Evolutionary conservation across 805 yeast species (phyloP), one percentile per base, ranked within the genome.

Genomic region (Scheffersomyces spartinae): DNA sequence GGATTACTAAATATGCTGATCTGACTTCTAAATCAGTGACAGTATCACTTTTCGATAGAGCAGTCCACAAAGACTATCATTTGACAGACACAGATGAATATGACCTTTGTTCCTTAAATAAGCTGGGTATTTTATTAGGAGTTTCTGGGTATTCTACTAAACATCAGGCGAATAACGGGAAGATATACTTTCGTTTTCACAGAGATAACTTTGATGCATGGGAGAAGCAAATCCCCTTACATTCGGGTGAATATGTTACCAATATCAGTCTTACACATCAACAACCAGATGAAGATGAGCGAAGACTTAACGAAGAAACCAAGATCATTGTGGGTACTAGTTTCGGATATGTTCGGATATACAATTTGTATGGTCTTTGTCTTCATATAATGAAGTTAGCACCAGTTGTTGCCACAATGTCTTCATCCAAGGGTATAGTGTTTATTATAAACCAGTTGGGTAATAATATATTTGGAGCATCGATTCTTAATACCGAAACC

Each of bases 31-130:
- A 74, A 31, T 74, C 86, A 20, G 62, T 88, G n/a, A 86, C 95
- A 0, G 83, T 86, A 2, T 71, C 83, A 9, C 88, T 91, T 43
- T 84, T 83, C 42, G 96, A 88, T 45, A 61, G 78, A 27, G 72
- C 83, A 0, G 42, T 64, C 8, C 78, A 76, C 43, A 70, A 74
- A 30, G 95, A 84, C 40, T 83, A 83, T 41, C 88, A 84, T 50
- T 86, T 88, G 52, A 76, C 74, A 24, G 97, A 88, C 49, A 49
- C 69, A 23, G 62, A 65, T 32, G 65, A 69, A 9, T 83, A 64
- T 49, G 94, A 84, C 45, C 50, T 83, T 26, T 88, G 94, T 15
- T 70, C 80, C 1, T 60, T 88, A 41, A 75, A 76, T 26, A 67
- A 64, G 10, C 62, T 61, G 2, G 95, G 91, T 2, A 50, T 78